Evolutionary conservation across 805 yeast genomes (phyloP), one percentile per base, ranked within the genome.

Genomic region (Priceomyces melissophilus): DNA sequence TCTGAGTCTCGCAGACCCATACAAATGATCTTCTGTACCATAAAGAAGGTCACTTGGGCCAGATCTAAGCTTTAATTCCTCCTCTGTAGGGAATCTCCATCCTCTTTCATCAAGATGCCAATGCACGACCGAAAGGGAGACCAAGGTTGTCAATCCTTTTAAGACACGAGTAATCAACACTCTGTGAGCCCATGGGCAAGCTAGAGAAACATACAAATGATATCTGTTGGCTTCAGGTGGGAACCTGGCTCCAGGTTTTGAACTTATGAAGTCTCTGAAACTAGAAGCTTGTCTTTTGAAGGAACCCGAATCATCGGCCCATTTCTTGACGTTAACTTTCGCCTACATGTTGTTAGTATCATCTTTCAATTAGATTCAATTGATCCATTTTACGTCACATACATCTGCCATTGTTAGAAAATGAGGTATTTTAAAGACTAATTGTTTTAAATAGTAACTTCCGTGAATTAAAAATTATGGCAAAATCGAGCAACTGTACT

Each of bases 161-260:
- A 91, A 68, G 10, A 75, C 63, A 40, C 96, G 67, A 2, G 82
- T 73, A 39, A 88, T 82, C 43, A 90, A 69, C 0, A 90, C 79
- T 47, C 98, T 75, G 57, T 87, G 95, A 1, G 97, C 97, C 90
- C 97, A 91, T 3, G 99, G 98, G 64, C 99, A 91, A 2, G 96
- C 96, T 37, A 74, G 70, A 1, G 93, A 84, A 9, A 88, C 95
- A 53, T 85, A 90, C 41, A 89, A 73, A 63, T 90, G 96, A 58
- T 91, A 91, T 54, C 99, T 75, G 43, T 78, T 78, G 35, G 75
- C 72, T 55, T 88, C 96, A 3, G 96, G 87, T 12, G 79, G 69
- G 58, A 80, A 87, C 45, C 71, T 61, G 10, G 87, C 76, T 11
- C 81, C 86, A 1, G 79, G 70, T 20, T 67, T 66, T 1, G 74